Evolutionary conservation across 1,284 basidiomycete genomes (phyloP).

Genomic region (Boletus sp.): DNA sequence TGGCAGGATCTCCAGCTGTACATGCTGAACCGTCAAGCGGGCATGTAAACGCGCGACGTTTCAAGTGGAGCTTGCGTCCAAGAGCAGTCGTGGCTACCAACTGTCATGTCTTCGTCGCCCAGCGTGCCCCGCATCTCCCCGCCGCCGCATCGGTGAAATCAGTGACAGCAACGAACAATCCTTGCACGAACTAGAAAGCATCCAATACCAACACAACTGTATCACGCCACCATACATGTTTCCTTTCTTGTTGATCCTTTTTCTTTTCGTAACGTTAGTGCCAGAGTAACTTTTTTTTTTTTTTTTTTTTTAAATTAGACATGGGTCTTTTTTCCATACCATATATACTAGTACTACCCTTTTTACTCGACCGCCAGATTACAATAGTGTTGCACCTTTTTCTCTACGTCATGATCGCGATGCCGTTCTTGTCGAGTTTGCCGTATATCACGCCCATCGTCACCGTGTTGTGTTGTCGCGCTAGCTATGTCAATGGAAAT

Average conservation of each 20-base stretch:
- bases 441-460: constrained; percentile 24
- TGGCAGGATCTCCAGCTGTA: constrained; percentile 85
- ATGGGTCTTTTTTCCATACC: constrained; percentile 6
- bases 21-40: constrained; percentile 67
- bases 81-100: background rate
- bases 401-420: background rate
- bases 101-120: background rate
- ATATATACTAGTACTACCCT: constrained; percentile 13
- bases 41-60: constrained; percentile 34
- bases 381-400: background rate
- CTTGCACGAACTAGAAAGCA: constrained; percentile 29
- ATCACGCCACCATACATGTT: constrained; percentile 25
- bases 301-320: background rate
- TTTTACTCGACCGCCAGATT: constrained; percentile 12
- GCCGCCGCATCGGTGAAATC: background rate
- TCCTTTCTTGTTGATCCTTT: constrained; percentile 3
- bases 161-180: constrained; percentile 17
- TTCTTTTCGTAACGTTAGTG: background rate
- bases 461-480: constrained; percentile 25
- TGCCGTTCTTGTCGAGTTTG: constrained; percentile 15
- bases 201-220: constrained; percentile 29
- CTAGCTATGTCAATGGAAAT: constrained; percentile 23
- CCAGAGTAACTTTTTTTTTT: background rate
- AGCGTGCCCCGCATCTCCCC: constrained; percentile 4
- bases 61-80: background rate